A percentile compares a stretch with the other conserved stretches of the same genome.
Evolutionary conservation across 768 basidiomycete genomes (phyloP).

Genomic region (Tricholoma terreum): DNA sequence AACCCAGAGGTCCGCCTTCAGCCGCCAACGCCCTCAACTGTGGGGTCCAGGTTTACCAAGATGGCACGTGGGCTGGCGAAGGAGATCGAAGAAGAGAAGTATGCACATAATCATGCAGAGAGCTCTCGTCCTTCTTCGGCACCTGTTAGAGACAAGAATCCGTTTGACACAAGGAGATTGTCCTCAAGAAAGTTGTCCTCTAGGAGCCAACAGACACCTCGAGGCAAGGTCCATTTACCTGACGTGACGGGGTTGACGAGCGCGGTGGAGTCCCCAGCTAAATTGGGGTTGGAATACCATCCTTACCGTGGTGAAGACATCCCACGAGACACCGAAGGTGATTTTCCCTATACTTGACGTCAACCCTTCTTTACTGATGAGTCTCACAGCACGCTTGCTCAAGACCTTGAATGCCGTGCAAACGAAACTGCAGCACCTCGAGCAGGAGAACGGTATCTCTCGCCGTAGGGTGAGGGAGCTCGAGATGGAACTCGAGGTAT

Average conservation of each 20-base stretch:
- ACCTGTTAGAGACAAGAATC: conserved; percentile 30
- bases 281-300: conserved; percentile 48
- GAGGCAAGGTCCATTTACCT: conserved; percentile 57
- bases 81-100: conserved; percentile 41
- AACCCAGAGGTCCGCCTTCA: conserved; percentile 52
- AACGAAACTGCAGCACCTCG: conserved; percentile 65
- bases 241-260: conserved; percentile 84
- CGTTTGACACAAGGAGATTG: conserved; percentile 32
- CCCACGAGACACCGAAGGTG: conserved; percentile 66
- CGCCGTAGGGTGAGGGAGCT: conserved; percentile 82
- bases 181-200: conserved; percentile 19
- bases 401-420: conserved; percentile 63
- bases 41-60: conserved; percentile 56
- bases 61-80: conserved; percentile 54
- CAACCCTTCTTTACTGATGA: neutral
- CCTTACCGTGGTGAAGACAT: conserved; percentile 43
- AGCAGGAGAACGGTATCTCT: conserved; percentile 80
- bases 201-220: conserved; percentile 21
- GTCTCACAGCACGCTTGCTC: conserved; percentile 51
- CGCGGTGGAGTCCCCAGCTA: conserved; percentile 73
- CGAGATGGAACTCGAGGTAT: conserved; percentile 81
- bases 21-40: conserved; percentile 58
- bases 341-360: neutral
- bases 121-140: conserved; percentile 6
- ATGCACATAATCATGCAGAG: conserved; percentile 7